Evolutionary conservation across 257 asterid genomes (phyloP).

Genomic region (Pogostemon cablin): DNA sequence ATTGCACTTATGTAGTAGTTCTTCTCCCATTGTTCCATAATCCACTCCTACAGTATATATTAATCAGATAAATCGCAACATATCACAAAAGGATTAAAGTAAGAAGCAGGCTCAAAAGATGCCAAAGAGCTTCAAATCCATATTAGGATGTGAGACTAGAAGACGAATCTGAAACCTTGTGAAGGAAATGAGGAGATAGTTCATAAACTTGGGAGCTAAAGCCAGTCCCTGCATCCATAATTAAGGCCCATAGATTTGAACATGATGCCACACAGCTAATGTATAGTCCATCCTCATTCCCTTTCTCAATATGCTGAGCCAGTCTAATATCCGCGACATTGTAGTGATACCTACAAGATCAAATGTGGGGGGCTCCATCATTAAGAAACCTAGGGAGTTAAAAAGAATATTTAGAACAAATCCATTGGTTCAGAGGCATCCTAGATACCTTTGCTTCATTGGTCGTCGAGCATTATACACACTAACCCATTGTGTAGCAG

Average conservation of each 20-base stretch:
- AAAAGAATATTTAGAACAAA: conserved; percentile 52
- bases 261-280: conserved; percentile 72
- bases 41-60: conserved; percentile 59
- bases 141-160: not conserved
- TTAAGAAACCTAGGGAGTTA: conserved; percentile 41
- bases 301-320: conserved; percentile 70
- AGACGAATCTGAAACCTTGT: conserved; percentile 48
- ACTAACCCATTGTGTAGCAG: conserved; percentile 73
- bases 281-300: conserved; percentile 66
- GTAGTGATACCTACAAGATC: conserved; percentile 70
- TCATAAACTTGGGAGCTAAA: conserved; percentile 63
- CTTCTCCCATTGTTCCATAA: conserved; percentile 73
- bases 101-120: conserved; percentile 1
- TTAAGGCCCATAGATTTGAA: conserved; percentile 70
- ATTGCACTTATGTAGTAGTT: conserved; percentile 67
- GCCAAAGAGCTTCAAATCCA: not conserved
- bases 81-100: not conserved
- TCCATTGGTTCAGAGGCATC: conserved; percentile 69
- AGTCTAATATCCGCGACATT: conserved; percentile 60
- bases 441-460: conserved; percentile 63
- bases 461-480: conserved; percentile 65
- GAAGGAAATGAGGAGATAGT: conserved; percentile 66
- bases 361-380: conserved; percentile 10
- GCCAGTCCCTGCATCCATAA: conserved; percentile 88
- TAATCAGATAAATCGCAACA: not conserved